These are phyloP conservation scores for Diutina mesorugosa DNA, from an alignment of 1,139 yeast species.

Conservation along the genomic window DNA sequence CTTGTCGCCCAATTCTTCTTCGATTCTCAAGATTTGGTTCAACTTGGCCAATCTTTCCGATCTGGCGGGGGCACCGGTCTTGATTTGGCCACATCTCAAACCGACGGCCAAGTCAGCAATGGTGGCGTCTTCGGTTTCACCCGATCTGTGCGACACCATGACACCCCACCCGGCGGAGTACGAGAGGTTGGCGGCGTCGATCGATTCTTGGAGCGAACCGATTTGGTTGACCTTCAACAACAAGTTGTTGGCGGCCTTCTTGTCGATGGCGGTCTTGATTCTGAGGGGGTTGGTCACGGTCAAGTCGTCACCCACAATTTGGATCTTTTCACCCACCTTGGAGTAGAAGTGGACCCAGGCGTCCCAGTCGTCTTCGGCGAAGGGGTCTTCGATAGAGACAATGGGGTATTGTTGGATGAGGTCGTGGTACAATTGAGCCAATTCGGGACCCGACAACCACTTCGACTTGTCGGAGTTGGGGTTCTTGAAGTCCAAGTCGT, in stretches of 20 bases:
- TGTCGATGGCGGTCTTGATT: conserved; percentile 87
- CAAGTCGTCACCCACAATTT: conserved; percentile 93
- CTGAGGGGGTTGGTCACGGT: conserved; percentile 94
- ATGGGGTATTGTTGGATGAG: conserved; percentile 86
- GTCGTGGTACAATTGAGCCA: conserved; percentile 69
- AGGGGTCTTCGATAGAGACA: conserved; percentile 95
- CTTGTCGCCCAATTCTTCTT: conserved; percentile 93
- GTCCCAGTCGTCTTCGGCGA: conserved; percentile 98
- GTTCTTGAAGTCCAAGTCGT: conserved; percentile 96
- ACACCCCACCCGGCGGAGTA: conserved; percentile 94
- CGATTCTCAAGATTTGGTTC: conserved; percentile 93
- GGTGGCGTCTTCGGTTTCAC: conserved; percentile 97
- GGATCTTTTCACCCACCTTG: conserved; percentile 56
- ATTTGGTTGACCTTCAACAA: conserved; percentile 94
- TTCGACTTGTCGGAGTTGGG: conserved; percentile 79
- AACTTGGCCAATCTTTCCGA: conserved; percentile 97
- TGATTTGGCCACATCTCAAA: conserved; percentile 93
- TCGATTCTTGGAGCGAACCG: conserved; percentile 84
- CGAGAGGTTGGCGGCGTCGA: conserved; percentile 85
- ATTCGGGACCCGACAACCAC: conserved; percentile 80
- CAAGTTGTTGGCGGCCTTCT: conserved; percentile 87
- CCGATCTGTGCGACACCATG: conserved; percentile 96
- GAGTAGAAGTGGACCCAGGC: conserved; percentile 83
- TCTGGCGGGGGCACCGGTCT: conserved; percentile 99
- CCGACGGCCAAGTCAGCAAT: conserved; percentile 96